Conservation (phyloP, 257 asterid species). For the Nicotiana tabacum region DNA sequence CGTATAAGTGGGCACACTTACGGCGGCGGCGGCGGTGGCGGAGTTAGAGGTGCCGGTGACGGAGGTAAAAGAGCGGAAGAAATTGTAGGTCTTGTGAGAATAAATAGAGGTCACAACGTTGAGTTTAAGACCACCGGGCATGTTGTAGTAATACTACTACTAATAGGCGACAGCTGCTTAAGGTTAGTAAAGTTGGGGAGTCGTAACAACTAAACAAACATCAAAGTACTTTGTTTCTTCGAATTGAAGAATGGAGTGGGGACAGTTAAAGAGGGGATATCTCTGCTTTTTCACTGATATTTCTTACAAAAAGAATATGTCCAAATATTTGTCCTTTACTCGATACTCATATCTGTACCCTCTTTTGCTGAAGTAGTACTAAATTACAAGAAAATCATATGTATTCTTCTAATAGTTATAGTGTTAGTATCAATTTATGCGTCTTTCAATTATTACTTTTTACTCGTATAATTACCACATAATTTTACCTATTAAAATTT, state of each 20-base stretch:
- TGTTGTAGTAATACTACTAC: constrained; percentile 27
- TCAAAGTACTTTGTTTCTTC: not conserved
- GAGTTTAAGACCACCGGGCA: constrained; percentile 65
- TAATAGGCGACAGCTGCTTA: constrained; percentile 40
- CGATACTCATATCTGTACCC: not conserved
- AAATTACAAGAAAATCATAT: no score
- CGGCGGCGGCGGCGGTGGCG: constrained; percentile 15
- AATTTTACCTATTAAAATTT: no score
- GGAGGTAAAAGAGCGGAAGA: constrained; percentile 29
- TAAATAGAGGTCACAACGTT: constrained; percentile 33
- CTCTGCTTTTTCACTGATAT: not conserved
- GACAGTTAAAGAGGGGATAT: not conserved
- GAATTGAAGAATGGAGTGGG: not conserved
- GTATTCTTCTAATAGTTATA: no score
- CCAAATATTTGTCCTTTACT: not conserved
- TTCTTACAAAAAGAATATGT: not conserved
- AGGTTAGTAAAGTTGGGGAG: constrained; percentile 25
- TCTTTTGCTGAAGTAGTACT: no score
- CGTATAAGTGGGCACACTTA: not conserved
- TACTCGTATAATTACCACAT: no score
- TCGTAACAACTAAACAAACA: not conserved
- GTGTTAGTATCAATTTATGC: no score
- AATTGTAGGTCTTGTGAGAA: constrained; percentile 43
- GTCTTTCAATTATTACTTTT: no score
- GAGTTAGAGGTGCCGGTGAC: constrained; percentile 18